Conservation (phyloP, 2,329 filamentous ascomycete species). For the Rhynchosporium agropyri region DNA sequence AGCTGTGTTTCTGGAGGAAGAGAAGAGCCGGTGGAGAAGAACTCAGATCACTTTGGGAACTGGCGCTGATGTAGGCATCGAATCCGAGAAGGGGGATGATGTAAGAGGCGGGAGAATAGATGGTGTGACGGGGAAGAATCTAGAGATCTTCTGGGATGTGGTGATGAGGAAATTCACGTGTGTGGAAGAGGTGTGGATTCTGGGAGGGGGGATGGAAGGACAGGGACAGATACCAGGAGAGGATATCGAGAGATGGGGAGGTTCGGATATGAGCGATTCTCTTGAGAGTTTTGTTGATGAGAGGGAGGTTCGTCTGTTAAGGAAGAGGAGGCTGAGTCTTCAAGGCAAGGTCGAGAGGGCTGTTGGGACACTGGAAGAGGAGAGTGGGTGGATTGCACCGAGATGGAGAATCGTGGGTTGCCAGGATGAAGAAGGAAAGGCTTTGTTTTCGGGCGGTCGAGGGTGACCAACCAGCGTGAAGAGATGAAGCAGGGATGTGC, state of each 20-base stretch:
- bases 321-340: constrained; percentile 18
- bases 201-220: constrained; percentile 12
- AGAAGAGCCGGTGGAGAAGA: constrained; percentile 5
- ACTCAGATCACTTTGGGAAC: not conserved
- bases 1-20: constrained; percentile 23
- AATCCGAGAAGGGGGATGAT: not conserved
- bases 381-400: constrained; percentile 24
- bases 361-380: constrained; percentile 17
- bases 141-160: constrained; percentile 30
- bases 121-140: constrained; percentile 8
- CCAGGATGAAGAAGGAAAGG: not conserved
- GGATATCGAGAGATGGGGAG: not conserved
- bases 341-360: constrained; percentile 19
- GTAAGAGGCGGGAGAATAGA: constrained; percentile 3
- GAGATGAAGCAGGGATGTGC: not conserved
- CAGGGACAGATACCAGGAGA: constrained; percentile 2
- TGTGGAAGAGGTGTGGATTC: constrained; percentile 26
- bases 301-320: not conserved
- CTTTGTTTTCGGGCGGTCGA: not conserved
- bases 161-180: constrained; percentile 24
- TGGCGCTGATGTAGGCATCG: not conserved
- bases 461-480: too few species aligned
- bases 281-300: not conserved
- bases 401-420: constrained; percentile 22
- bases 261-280: not conserved